These are phyloP conservation scores for Filobasidium uniguttulatum DNA, from an alignment of 1,284 basidiomycete genomes.

Conservation along the genomic window DNA sequence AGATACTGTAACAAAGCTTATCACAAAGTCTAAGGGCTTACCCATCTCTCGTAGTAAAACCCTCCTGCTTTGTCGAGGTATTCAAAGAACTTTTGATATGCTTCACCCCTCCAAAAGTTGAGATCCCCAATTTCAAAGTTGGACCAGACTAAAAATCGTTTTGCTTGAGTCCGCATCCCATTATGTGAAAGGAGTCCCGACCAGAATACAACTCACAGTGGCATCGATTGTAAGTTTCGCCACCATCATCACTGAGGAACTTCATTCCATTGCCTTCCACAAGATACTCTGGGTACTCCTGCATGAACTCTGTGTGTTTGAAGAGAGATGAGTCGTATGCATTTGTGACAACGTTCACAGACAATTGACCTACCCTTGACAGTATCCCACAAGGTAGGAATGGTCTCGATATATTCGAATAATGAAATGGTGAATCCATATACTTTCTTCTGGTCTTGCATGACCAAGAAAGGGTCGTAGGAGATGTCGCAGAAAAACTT, in stretches of 20 bases:
- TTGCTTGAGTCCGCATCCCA: neutral
- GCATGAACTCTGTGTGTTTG: slow-evolving; percentile 48
- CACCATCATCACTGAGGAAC: slow-evolving; percentile 60
- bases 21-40: slow-evolving; percentile 22
- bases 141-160: slow-evolving; percentile 48
- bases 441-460: slow-evolving; percentile 64
- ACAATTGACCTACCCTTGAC: slow-evolving; percentile 45
- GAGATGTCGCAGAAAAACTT: slow-evolving; percentile 60
- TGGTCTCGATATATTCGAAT: slow-evolving; percentile 62
- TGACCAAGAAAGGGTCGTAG: slow-evolving; percentile 74
- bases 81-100: slow-evolving; percentile 65
- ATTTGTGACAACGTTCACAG: neutral
- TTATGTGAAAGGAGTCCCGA: neutral
- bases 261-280: slow-evolving; percentile 55
- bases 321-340: neutral
- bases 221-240: slow-evolving; percentile 60
- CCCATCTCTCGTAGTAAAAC: slow-evolving; percentile 62
- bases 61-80: slow-evolving; percentile 64
- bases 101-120: slow-evolving; percentile 64
- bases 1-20: neutral
- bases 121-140: slow-evolving; percentile 65
- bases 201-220: slow-evolving; percentile 45
- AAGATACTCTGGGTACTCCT: slow-evolving; percentile 52
- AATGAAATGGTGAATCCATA: slow-evolving; percentile 69
- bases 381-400: slow-evolving; percentile 59